Evolutionary conservation across 2,329 filamentous ascomycete genomes (phyloP), one percentile per base, ranked within the genome.

Genomic region (Aspergillus pseudotamarii): DNA sequence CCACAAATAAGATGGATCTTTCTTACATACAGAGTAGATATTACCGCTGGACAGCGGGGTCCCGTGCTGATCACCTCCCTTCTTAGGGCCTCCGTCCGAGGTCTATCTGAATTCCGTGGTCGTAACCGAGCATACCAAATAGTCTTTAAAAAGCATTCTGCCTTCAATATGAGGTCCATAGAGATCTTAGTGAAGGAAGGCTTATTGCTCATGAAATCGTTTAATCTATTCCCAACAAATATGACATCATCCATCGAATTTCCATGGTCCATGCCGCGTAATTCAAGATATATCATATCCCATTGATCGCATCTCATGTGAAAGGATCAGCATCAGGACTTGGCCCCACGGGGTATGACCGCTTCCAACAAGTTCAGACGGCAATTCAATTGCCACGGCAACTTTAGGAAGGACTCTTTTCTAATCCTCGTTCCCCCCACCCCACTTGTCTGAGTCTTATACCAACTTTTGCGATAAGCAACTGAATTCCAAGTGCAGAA

Each of bases 251-350:
- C 12, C 3, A 2, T 16, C 9, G 16, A 16, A 30, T 11, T 48
- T 21, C 43, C 56, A 30, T 38, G 28, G 43, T 58, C 21, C 21
- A 23, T 48, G 14, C 12, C n/a, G 21, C 16, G 45, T 48, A 28
- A 19, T 23, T 8, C 23, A 26, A 26, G 19, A 23, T 16, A 41
- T 41, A 41, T 28, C n/a, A n/a, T n/a, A n/a, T n/a, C n/a, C 12
- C 45, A 51, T 51, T 30, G 6, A 34, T 53, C 57, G 16, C 34
- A 53, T 53, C 57, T 59, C 57, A 59, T 59, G 57, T 59, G 57
- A 59, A 59, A 59, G 12, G 57, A 59, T 59, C 57, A 46, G 34
- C 57, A 43, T 45, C 57, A 50, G 16, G 16, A 21, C 28, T 14
- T 26, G 23, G 45, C 57, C 57, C 57, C 46, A 59, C 48, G 57